phyloP scores from a whole-genome alignment of 2,329 filamentous ascomycete genomes.

The Sporothrix variecibatus region DNA sequence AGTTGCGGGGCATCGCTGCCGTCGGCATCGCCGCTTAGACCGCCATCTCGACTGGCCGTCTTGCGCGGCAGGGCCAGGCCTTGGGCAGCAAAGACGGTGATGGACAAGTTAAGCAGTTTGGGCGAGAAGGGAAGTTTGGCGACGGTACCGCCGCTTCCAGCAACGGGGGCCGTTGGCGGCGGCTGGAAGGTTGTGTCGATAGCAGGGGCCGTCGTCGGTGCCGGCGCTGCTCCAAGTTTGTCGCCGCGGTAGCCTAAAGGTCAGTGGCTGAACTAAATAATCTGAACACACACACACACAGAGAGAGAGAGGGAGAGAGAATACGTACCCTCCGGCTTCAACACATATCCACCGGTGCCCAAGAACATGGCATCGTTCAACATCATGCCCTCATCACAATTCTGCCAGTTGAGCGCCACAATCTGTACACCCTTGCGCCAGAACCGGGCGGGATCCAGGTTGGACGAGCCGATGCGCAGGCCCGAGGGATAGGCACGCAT shows the following conservation, averaged over 20 bases:
- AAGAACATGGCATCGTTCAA: conserved; percentile 70
- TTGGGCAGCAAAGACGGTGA: conserved; percentile 77
- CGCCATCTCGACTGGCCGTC: background rate
- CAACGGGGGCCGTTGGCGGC: conserved; percentile 7
- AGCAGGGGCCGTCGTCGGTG: conserved; percentile 21
- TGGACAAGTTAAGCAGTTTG: conserved; percentile 66
- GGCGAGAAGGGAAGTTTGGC: conserved; percentile 43
- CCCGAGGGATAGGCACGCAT: conserved; percentile 90
- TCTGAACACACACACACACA: background rate
- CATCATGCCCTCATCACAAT: conserved; percentile 91
- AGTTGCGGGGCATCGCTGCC: background rate
- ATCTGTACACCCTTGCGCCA: conserved; percentile 91
- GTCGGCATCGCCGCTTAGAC: background rate
- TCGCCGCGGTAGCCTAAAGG: conserved; percentile 43
- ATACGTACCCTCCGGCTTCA: conserved; percentile 70
- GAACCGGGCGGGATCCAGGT: conserved; percentile 79
- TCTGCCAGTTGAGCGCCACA: conserved; percentile 92
- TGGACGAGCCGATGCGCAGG: conserved; percentile 78
- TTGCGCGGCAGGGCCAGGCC: conserved; percentile 64
- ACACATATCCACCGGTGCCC: conserved; percentile 77
- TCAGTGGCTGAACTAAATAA: too few relatives aligned
- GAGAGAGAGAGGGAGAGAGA: background rate
- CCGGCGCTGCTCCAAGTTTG: conserved; percentile 33
- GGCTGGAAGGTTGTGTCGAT: conserved; percentile 26
- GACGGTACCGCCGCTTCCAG: background rate